Evolutionary conservation across 371 early-diverging fungal species (phyloP), one percentile per base, ranked within the genome.

Genomic region (Circinella umbellata): DNA sequence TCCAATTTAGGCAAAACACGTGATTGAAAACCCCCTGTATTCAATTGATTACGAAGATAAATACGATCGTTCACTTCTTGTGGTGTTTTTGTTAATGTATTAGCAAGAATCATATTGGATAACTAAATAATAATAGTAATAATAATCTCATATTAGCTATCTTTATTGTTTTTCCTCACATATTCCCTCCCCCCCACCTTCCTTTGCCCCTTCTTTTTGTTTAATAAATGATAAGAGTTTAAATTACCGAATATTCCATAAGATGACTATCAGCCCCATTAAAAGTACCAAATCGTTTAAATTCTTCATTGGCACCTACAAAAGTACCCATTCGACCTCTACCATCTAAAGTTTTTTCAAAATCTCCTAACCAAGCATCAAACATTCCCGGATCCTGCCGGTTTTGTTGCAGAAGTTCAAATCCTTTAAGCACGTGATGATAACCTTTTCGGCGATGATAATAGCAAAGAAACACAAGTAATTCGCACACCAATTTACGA

Each of bases 31-130:
- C 94, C 93, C 68, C 89, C 87, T 0, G 89, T 86, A 20, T 88
- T 84, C 59, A 95, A 73, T 70, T 94, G 92, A 68, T 89, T 91
- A 63, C 95, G 82, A 62, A 93, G 79, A 67, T 93, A 90, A 51
- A 92, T 88, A 46, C 95, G 88, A 49, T 88, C 70, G 53, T 92
- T 89, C 9, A 91, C 84, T 48, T 92, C 90, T 42, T 89, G 83
- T 4, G 90, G 89, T 4, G 92, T 88, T 66, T 87, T 88, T 1
- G 92, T 88, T 0, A 95, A 69, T 1, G 92, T 89, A 73, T 95
- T 95, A 67, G 95, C 83, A 49, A 95, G 80, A 18, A 95, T 89
- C 83, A 95, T 86, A 68, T 91, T 92, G 27, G 94, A 91, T 27
- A 94, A 73, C 85, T 90, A 78, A 34, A 57, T 5, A 8, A 27